phyloP scores from a whole-genome alignment of 768 basidiomycete species.

The Suillus bovinus region DNA sequence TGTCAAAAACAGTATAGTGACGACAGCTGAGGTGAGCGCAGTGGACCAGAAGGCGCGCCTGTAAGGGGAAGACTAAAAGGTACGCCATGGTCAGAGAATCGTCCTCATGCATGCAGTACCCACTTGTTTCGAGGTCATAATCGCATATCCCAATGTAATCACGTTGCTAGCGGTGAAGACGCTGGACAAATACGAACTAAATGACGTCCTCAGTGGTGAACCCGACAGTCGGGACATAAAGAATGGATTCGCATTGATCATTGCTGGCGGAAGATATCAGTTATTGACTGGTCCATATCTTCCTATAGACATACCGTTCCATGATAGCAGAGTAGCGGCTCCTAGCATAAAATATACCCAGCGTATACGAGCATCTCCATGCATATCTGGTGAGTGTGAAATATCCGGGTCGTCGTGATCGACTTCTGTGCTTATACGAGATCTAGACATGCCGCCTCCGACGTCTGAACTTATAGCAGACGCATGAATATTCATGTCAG shows the following conservation, averaged over 20 bases:
- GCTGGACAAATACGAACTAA: conserved; percentile 66
- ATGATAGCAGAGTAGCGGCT: conserved; percentile 77
- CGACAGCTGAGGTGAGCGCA: conserved; percentile 51
- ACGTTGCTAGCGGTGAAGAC: conserved; percentile 68
- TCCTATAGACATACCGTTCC: conserved; percentile 69
- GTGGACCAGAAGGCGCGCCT: conserved; percentile 55
- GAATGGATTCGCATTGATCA: conserved; percentile 85
- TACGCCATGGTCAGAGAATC: conserved; percentile 1
- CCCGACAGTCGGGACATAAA: conserved; percentile 69
- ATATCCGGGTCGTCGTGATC: background rate
- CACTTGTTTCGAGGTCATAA: conserved; percentile 66
- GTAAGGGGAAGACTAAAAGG: conserved; percentile 57
- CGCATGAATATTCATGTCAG: background rate
- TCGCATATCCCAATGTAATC: conserved; percentile 72
- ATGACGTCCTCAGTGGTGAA: conserved; percentile 57
- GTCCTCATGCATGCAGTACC: conserved; percentile 22
- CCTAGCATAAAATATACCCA: conserved; percentile 78
- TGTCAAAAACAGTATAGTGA: conserved; percentile 61
- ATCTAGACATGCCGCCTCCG: background rate
- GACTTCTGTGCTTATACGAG: background rate
- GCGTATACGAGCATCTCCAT: conserved; percentile 44
- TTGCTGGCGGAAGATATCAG: conserved; percentile 44
- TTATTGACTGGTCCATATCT: background rate
- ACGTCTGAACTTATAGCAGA: background rate
- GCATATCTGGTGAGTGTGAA: background rate